Evolutionary conservation across 2,329 filamentous ascomycete species (phyloP).

Genomic region (Cercospora janseana): DNA sequence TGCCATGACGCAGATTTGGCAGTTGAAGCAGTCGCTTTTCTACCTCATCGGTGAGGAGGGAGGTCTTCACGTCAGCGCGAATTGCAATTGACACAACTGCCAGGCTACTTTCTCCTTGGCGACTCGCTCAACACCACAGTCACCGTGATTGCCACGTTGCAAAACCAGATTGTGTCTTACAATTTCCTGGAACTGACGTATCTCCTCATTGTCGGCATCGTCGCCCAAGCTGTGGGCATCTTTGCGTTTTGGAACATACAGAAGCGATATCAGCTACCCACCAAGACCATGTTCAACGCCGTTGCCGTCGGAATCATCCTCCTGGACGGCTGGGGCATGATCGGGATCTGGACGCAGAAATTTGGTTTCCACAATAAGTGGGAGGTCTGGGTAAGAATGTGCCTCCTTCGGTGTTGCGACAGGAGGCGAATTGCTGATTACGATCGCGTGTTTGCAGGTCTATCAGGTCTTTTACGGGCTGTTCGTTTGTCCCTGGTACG

Average conservation of each 20-base stretch:
- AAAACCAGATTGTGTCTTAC: slow-evolving; percentile 64
- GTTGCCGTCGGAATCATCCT: slow-evolving; percentile 62
- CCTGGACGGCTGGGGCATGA: slow-evolving; percentile 60
- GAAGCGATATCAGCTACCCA: slow-evolving; percentile 57
- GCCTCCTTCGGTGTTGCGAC: neutral
- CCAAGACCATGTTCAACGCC: slow-evolving; percentile 67
- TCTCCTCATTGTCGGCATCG: slow-evolving; percentile 64
- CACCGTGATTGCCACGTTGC: slow-evolving; percentile 64
- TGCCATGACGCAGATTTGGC: slow-evolving; percentile 60
- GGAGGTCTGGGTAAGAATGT: slow-evolving; percentile 23
- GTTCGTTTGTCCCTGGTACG: slow-evolving; percentile 68
- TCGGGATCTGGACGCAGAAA: slow-evolving; percentile 55
- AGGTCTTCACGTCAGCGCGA: no score
- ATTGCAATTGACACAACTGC: neutral
- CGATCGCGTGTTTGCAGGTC: slow-evolving; percentile 2
- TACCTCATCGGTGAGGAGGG: slow-evolving; percentile 62
- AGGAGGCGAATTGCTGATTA: neutral
- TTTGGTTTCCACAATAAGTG: slow-evolving; percentile 39
- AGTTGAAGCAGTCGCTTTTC: slow-evolving; percentile 62
- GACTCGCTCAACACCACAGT: slow-evolving; percentile 69
- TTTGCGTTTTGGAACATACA: slow-evolving; percentile 59
- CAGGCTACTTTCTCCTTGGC: slow-evolving; percentile 65
- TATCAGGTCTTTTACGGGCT: slow-evolving; percentile 57
- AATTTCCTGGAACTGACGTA: slow-evolving; percentile 65
- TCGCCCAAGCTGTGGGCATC: slow-evolving; percentile 62